These are phyloP conservation scores for Kickxella alabastrina DNA, from an alignment of 192 early-diverging fungal genomes.

Conservation along the genomic window DNA sequence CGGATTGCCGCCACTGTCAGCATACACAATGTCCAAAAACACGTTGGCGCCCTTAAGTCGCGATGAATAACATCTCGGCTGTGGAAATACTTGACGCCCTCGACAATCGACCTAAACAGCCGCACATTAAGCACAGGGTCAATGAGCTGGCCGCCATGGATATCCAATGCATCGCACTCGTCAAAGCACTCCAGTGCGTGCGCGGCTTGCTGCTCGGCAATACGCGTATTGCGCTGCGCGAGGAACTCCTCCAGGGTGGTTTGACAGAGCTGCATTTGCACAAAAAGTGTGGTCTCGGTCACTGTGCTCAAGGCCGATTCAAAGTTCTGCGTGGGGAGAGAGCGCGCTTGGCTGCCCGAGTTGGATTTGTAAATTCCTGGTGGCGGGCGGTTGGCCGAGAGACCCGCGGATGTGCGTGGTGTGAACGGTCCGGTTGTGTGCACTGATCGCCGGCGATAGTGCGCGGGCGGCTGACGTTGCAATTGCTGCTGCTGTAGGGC, in stretches of 20 bases:
- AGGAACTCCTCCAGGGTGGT: constrained; percentile 69
- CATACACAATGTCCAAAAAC: constrained; percentile 59
- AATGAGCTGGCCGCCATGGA: constrained; percentile 28
- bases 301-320: constrained; percentile 11
- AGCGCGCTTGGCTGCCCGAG: constrained; percentile 18
- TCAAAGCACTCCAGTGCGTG: constrained; percentile 11
- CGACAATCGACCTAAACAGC: constrained; percentile 71
- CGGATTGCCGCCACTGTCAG: constrained; percentile 32
- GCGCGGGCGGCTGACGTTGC: background rate
- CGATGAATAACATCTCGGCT: constrained; percentile 64
- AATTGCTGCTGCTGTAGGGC: background rate
- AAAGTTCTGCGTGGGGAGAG: constrained; percentile 8
- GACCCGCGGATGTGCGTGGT: background rate
- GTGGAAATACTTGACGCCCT: constrained; percentile 65
- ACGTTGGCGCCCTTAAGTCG: constrained; percentile 88
- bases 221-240: constrained; percentile 56
- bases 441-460: constrained; percentile 4
- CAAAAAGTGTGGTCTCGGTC: constrained; percentile 58
- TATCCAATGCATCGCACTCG: constrained; percentile 20
- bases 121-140: constrained; percentile 56
- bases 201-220: constrained; percentile 23
- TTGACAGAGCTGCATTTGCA: constrained; percentile 93
- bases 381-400: too few relatives aligned
- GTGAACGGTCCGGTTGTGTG: background rate
- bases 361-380: too few relatives aligned